Conservation (phyloP, 2,329 filamentous ascomycete genomes). For the Talaromyces verruculosus region DNA sequence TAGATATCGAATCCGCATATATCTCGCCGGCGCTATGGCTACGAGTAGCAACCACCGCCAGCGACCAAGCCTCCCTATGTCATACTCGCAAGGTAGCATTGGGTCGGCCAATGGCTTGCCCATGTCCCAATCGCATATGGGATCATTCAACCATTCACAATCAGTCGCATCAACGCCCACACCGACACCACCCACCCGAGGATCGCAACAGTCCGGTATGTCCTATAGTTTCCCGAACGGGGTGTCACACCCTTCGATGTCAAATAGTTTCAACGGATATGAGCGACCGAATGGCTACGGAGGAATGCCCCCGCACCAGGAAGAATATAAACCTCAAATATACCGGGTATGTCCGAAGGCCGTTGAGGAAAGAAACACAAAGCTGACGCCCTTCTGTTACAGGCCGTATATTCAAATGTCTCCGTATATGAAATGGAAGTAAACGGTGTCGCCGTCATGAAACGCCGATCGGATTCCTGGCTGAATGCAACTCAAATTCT, state of each 20-base stretch:
- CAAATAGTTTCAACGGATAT: constrained; percentile 41
- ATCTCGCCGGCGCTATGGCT: constrained; percentile 30
- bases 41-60: constrained; percentile 31
- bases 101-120: constrained; percentile 41
- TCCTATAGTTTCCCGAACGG: constrained; percentile 44
- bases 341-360: constrained; percentile 43
- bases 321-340: constrained; percentile 48
- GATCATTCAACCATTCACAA: constrained; percentile 46
- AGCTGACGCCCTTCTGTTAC: not conserved
- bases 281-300: constrained; percentile 44
- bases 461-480: constrained; percentile 90
- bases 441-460: constrained; percentile 90
- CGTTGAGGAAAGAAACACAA: not conserved
- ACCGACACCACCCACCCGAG: constrained; percentile 43
- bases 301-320: constrained; percentile 38
- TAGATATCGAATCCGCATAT: constrained; percentile 6
- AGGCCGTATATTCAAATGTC: constrained; percentile 91
- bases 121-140: constrained; percentile 42
- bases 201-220: constrained; percentile 45
- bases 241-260: constrained; percentile 28
- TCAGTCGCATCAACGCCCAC: constrained; percentile 48
- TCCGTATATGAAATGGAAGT: constrained; percentile 99
- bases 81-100: constrained; percentile 42
- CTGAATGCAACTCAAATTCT: constrained; percentile 97
- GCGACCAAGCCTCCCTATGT: constrained; percentile 36